Conservation (phyloP, 1,284 basidiomycete species). For the Cutaneotrichosporon mucoides region DNA sequence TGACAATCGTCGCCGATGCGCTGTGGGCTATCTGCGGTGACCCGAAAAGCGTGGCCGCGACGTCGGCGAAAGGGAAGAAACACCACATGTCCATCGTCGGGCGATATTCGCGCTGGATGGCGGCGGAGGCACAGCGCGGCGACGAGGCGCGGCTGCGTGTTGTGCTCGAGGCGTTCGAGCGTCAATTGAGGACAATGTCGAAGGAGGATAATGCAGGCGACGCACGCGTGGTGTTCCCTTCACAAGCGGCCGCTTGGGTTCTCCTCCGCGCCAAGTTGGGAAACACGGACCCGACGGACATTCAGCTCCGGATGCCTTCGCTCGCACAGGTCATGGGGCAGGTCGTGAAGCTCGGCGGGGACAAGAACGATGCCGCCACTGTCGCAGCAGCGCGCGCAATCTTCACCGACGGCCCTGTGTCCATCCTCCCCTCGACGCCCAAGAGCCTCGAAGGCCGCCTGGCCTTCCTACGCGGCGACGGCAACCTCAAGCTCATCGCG, state of each 20-base stretch:
- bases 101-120: slow-evolving; percentile 15
- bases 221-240: slow-evolving; percentile 1
- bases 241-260: slow-evolving; percentile 13
- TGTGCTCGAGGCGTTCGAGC: slow-evolving; percentile 10
- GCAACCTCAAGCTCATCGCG: background rate
- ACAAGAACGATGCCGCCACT: background rate
- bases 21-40: slow-evolving; percentile 11
- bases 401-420: background rate
- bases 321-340: background rate
- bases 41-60: slow-evolving; percentile 1
- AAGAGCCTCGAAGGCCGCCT: slow-evolving; percentile 4
- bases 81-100: background rate
- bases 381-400: background rate
- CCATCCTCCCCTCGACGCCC: slow-evolving; percentile 1
- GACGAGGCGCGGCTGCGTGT: background rate
- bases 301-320: background rate
- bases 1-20: slow-evolving; percentile 1
- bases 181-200: slow-evolving; percentile 4
- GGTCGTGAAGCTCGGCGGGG: background rate
- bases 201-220: background rate
- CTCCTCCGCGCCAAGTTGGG: slow-evolving; percentile 8
- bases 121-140: background rate
- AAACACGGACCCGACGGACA: background rate
- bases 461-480: slow-evolving; percentile 5
- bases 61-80: background rate